Percentiles rank a stretch among this genome's conserved stretches.
Conservation (phyloP, 495 filamentous ascomycete genomes). For the Achaetomiella virescens region DNA sequence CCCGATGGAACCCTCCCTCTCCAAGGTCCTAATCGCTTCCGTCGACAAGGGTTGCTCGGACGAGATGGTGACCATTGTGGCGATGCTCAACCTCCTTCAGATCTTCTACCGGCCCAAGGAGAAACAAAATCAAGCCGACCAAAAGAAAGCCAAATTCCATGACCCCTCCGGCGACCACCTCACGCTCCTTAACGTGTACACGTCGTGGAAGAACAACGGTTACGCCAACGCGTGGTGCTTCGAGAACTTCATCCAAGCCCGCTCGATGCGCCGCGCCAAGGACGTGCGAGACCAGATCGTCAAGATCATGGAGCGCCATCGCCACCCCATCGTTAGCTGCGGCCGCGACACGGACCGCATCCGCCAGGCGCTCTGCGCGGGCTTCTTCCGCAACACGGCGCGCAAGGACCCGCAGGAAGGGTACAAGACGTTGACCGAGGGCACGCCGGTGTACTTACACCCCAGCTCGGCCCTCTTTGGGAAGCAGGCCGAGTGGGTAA, state of each 20-base stretch:
- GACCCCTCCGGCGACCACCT: slow-evolving; percentile 92
- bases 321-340: slow-evolving; percentile 71
- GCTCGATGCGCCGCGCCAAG: slow-evolving; percentile 77
- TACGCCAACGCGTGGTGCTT: slow-evolving; percentile 89
- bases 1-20: slow-evolving; percentile 79
- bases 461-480: slow-evolving; percentile 87
- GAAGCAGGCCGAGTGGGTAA: slow-evolving; percentile 91
- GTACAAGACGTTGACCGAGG: slow-evolving; percentile 93
- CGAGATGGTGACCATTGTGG: slow-evolving; percentile 88
- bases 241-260: slow-evolving; percentile 95
- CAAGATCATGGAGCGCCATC: slow-evolving; percentile 86
- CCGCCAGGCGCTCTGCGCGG: slow-evolving; percentile 83
- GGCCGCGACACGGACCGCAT: slow-evolving; percentile 82
- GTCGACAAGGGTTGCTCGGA: slow-evolving; percentile 86
- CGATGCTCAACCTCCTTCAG: slow-evolving; percentile 80
- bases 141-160: slow-evolving; percentile 96
- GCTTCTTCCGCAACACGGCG: slow-evolving; percentile 93
- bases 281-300: slow-evolving; percentile 90
- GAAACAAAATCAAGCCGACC: slow-evolving; percentile 90
- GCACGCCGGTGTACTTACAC: slow-evolving; percentile 91
- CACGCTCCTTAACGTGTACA: slow-evolving; percentile 94
- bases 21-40: slow-evolving; percentile 83
- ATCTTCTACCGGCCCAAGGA: slow-evolving; percentile 95
- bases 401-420: slow-evolving; percentile 94
- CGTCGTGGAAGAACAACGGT: slow-evolving; percentile 78